These are phyloP conservation scores for Scedosporium aurantiacum DNA, from an alignment of 2,329 filamentous ascomycete species.

Conservation along the genomic window DNA sequence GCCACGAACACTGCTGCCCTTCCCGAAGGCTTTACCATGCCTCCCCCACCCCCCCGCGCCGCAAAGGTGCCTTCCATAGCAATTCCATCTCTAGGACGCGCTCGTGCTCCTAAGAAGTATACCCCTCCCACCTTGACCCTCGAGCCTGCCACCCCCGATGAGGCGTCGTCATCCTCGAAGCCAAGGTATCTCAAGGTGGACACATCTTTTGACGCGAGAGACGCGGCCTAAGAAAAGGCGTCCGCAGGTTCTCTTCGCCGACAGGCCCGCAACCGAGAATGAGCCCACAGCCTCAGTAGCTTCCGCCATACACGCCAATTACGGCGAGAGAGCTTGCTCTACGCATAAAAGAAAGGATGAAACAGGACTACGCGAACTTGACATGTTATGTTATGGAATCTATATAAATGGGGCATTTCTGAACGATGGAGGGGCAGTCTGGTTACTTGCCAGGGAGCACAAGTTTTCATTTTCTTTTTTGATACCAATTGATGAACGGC, in stretches of 20 bases:
- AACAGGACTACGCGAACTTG: neutral
- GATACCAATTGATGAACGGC: too few relatives aligned
- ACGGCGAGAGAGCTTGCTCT: too few relatives aligned
- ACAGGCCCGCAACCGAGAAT: too few relatives aligned
- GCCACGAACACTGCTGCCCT: neutral
- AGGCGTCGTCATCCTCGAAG: neutral
- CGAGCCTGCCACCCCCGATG: neutral
- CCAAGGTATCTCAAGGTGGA: neutral
- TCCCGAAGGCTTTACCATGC: conserved; percentile 8
- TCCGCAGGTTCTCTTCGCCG: too few relatives aligned
- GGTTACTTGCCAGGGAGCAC: neutral
- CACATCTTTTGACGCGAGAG: neutral
- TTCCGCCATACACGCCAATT: too few relatives aligned
- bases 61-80: conserved; percentile 21
- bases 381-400: neutral
- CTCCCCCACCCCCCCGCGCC: conserved; percentile 18
- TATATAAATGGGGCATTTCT: neutral
- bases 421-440: neutral
- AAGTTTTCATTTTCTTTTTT: neutral
- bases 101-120: conserved; percentile 30
- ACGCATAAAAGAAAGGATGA: neutral
- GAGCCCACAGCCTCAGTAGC: too few relatives aligned
- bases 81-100: conserved; percentile 26
- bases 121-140: conserved; percentile 18
- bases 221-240: neutral